Evolutionary conservation across 1,284 basidiomycete genomes (phyloP).

Genomic region (Pseudomicrostroma phylloplanum): DNA sequence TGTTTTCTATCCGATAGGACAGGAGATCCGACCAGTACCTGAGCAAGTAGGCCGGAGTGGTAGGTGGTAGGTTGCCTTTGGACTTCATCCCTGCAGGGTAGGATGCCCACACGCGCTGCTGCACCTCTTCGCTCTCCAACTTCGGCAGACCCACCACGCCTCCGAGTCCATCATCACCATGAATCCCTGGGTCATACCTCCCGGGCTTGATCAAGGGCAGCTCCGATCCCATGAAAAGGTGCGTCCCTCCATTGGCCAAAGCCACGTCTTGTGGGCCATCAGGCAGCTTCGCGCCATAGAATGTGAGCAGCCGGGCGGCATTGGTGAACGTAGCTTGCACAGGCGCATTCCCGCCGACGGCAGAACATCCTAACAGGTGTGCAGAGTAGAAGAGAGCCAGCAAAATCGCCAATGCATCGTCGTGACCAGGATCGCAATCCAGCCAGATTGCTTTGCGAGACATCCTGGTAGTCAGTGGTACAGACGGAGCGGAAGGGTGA

Average conservation of each 20-base stretch:
- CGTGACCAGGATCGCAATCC: conserved; percentile 42
- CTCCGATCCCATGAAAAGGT: conserved; percentile 38
- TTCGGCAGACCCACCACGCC: conserved; percentile 31
- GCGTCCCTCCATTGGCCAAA: conserved; percentile 11
- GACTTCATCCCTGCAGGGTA: not conserved
- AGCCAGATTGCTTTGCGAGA: conserved; percentile 31
- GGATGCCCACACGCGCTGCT: conserved; percentile 5
- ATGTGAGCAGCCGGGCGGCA: conserved; percentile 29
- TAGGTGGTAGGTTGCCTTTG: not conserved
- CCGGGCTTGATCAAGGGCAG: conserved; percentile 28
- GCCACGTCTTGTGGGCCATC: not conserved
- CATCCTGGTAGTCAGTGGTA: too few species aligned
- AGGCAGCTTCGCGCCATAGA: conserved; percentile 22
- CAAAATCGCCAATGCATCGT: conserved; percentile 39
- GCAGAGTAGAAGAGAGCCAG: conserved; percentile 22
- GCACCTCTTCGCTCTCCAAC: conserved; percentile 2
- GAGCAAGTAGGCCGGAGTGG: not conserved
- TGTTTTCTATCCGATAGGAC: conserved; percentile 35
- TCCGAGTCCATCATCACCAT: conserved; percentile 39
- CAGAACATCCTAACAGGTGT: conserved; percentile 35
- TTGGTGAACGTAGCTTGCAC: conserved; percentile 34
- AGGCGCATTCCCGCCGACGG: conserved; percentile 36
- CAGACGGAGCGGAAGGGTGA: too few species aligned
- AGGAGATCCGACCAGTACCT: conserved; percentile 50
- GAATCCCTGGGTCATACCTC: conserved; percentile 32